A percentile compares a stretch with the other conserved stretches of the same genome.
Evolutionary conservation across 441 rosid species (phyloP).

Genomic region (Flueggea neowawraea): DNA sequence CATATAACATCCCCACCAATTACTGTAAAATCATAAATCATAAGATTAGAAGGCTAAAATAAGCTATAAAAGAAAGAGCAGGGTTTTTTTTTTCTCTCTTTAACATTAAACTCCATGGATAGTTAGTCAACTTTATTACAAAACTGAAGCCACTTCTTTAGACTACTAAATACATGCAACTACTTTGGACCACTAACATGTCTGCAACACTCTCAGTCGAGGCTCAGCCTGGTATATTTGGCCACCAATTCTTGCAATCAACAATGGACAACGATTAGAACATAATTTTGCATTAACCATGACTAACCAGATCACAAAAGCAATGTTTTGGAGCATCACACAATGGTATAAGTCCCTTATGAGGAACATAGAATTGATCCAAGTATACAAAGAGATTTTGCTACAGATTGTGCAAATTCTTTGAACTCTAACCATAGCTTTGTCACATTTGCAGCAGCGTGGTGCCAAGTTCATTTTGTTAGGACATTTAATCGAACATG

Average conservation of each 20-base stretch:
- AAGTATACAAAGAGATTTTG: not conserved
- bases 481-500: no score
- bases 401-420: constrained; percentile 7
- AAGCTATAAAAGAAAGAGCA: no score
- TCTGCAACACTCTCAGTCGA: not conserved
- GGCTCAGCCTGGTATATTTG: constrained; percentile 8
- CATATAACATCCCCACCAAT: no score
- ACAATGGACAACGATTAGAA: not conserved
- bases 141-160: no score
- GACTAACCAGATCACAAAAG: constrained; percentile 3
- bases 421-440: constrained; percentile 7
- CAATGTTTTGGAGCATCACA: not conserved
- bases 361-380: not conserved
- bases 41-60: no score
- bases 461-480: constrained; percentile 7
- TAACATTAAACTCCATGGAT: no score
- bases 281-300: not conserved
- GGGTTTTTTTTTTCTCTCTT: no score
- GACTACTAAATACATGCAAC: no score
- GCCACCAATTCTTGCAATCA: constrained; percentile 4
- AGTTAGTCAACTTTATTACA: no score
- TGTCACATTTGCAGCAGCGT: not conserved
- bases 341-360: not conserved
- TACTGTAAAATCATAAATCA: no score
- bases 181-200: not conserved